Base-by-base conservation (phyloP, 495 filamentous ascomycete genomes). In the Immersiella caudata region DNA sequence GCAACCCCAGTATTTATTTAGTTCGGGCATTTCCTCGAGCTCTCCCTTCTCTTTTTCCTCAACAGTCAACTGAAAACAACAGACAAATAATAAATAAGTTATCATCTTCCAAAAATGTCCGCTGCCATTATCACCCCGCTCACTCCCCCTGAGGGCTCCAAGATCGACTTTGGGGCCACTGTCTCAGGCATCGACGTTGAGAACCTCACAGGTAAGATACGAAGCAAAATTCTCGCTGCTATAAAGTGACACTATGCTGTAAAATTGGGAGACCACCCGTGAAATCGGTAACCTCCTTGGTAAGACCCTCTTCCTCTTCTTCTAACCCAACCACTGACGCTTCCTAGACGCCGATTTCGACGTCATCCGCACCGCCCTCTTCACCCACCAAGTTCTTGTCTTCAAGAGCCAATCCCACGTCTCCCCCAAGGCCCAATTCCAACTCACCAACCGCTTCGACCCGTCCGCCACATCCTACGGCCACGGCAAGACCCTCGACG, bases 361-460 rank as follows among this genome's bases (percentile, higher is more conserved):
- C 27, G 70, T 81, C 18, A 86, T 92, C 70, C 84, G 82, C 68
- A 70, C 84, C 8, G 83, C 87, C 1, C 82, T 93, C 16, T 91
- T 89, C 78, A 79, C 76, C 14, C 75, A 87, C 71, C 86, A 88
- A 62, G 85, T 92, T 9, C 80, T 92, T 36, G 81, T 93, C 24
- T 82, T 93, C 78, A 92, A 91, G 72, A 81, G 86, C 73, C 89
- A 92, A 70, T 68, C 79, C 11, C 80, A 82, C 66, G 78, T 88
- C 35, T 83, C 87, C 4, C 87, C 90, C 1, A 83, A 84, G 71
- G 88, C 89, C 25, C 90, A 93, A 77, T 93, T 87, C 76, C 83
- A 88, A 58, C 78, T 92, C 46, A 92, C 89, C 14, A 83, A 82
- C 29, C 85, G 87, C 65, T 93, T 92, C 80, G 89, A 92, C 69